Percentiles rank a stretch among this genome's conserved stretches.
Evolutionary conservation across 2,329 filamentous ascomycete genomes (phyloP).

Genomic region (Xylariaceae sp.): DNA sequence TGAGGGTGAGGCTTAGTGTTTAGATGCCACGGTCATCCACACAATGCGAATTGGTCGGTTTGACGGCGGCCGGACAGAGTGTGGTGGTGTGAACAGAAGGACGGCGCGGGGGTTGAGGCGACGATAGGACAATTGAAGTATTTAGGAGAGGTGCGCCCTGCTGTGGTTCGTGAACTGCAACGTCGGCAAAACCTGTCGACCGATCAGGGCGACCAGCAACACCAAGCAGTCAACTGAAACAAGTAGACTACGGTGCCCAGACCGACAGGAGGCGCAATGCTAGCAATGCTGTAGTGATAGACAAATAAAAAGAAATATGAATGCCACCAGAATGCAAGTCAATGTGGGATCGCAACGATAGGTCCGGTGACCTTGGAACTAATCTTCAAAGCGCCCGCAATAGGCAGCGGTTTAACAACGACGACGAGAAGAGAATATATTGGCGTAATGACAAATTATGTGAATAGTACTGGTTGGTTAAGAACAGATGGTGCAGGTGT

Average conservation of each 20-base stretch:
- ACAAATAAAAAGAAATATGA: conserved; percentile 4
- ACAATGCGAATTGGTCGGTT: conserved; percentile 12
- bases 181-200: conserved; percentile 1
- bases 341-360: neutral
- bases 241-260: neutral
- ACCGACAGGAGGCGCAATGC: conserved; percentile 19
- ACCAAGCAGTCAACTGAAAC: neutral
- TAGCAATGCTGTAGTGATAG: conserved; percentile 16
- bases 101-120: conserved; percentile 3
- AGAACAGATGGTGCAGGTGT: conserved; percentile 17
- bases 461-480: conserved; percentile 18
- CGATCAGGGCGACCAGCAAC: neutral
- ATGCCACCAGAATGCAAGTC: neutral
- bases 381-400: conserved; percentile 1
- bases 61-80: conserved; percentile 4
- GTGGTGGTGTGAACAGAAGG: neutral
- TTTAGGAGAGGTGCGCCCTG: too few species aligned
- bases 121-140: conserved; percentile 3
- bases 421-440: conserved; percentile 4
- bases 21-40: conserved; percentile 31
- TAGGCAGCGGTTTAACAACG: too few species aligned
- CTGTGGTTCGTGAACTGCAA: too few species aligned
- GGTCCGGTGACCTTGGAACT: neutral
- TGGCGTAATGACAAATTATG: conserved; percentile 11
- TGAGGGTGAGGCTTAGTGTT: conserved; percentile 29